These are phyloP conservation scores for Annona squamosa DNA, from an alignment of 164 flowering plant genomes.

Conservation along the genomic window DNA sequence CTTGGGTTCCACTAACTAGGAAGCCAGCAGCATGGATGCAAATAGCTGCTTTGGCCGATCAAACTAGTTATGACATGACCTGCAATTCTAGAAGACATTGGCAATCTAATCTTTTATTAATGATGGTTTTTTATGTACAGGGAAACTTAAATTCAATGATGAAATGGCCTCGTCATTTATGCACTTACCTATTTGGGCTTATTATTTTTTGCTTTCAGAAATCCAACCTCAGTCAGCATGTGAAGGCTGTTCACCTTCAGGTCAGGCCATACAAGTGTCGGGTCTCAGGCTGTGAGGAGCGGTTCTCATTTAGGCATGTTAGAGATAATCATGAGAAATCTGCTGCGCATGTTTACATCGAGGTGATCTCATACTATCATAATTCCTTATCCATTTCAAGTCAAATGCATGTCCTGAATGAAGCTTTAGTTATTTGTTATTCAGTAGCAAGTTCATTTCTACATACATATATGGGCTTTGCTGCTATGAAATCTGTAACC, in stretches of 20 bases:
- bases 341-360: constrained; percentile 41
- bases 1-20: no score
- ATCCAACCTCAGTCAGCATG: constrained; percentile 70
- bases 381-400: neutral
- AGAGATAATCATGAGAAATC: constrained; percentile 78
- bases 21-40: no score
- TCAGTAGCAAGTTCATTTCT: neutral
- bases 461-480: no score
- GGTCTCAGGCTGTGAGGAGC: constrained; percentile 54
- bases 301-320: constrained; percentile 67
- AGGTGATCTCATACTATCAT: constrained; percentile 26
- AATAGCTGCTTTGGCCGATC: no score
- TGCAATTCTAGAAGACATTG: no score
- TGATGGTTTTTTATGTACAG: no score
- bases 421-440: neutral
- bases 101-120: no score
- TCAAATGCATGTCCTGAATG: neutral
- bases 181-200: neutral
- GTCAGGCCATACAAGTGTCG: constrained; percentile 53
- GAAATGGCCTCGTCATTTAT: neutral
- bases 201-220: constrained; percentile 31
- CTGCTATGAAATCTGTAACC: no score
- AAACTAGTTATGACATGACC: no score
- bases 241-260: constrained; percentile 65
- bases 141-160: neutral